phyloP scores from a whole-genome alignment of 768 basidiomycete genomes.

The Phlebiopsis gigantea region DNA sequence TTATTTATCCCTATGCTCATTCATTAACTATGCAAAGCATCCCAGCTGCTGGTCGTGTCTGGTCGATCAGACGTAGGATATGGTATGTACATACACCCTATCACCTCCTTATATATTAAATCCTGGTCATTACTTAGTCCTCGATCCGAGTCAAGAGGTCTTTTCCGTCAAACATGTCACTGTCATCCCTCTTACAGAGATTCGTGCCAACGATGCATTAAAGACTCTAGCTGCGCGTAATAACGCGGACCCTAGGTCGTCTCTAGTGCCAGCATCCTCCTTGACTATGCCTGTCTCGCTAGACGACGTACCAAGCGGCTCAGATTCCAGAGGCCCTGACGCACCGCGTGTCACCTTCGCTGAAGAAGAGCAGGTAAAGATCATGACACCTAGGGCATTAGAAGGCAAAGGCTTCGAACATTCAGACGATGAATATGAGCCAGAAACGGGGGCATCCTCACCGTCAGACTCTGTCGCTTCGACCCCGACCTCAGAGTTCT shows the following conservation, averaged over 20 bases:
- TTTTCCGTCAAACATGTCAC: conserved; percentile 65
- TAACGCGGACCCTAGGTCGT: conserved; percentile 37
- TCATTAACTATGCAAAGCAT: conserved; percentile 38
- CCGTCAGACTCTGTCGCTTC: conserved; percentile 40
- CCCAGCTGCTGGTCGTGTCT: conserved; percentile 72
- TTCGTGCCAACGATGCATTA: conserved; percentile 51
- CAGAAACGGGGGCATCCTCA: conserved; percentile 20
- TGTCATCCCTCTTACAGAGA: conserved; percentile 67
- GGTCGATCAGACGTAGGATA: conserved; percentile 57
- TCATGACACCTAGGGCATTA: conserved; percentile 31
- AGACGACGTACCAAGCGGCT: conserved; percentile 3
- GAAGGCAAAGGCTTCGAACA: conserved; percentile 16
- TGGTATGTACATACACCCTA: conserved; percentile 39
- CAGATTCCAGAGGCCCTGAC: conserved; percentile 14
- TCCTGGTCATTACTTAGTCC: conserved; percentile 40
- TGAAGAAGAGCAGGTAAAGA: conserved; percentile 39
- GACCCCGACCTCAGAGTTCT: conserved; percentile 44
- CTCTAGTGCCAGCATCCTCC: conserved; percentile 31
- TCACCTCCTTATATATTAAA: neutral
- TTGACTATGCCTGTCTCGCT: neutral
- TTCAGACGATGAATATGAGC: conserved; percentile 8
- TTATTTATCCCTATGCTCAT: neutral
- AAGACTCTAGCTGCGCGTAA: conserved; percentile 23
- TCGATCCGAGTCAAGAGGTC: conserved; percentile 55
- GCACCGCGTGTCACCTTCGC: conserved; percentile 49